Conservation (phyloP, 2,329 filamentous ascomycete species). For the Venturia aucupariae region DNA sequence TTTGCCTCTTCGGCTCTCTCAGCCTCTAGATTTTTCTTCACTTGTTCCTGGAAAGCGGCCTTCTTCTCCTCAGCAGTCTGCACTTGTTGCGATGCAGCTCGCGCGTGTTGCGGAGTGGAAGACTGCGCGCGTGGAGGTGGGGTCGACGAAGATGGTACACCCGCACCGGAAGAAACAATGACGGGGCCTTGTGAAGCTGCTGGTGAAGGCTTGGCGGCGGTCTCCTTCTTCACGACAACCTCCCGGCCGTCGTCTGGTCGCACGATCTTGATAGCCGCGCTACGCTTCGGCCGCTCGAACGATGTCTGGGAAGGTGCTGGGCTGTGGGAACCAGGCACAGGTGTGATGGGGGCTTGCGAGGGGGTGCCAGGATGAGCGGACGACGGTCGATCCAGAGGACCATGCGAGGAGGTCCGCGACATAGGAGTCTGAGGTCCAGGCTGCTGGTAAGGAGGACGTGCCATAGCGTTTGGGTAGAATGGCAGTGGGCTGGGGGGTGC, state of each 20-base stretch:
- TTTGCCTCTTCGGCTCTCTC: slow-evolving; percentile 34
- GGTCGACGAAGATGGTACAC: slow-evolving; percentile 53
- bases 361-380: slow-evolving; percentile 52
- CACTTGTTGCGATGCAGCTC: slow-evolving; percentile 58
- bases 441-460: slow-evolving; percentile 40
- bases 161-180: slow-evolving; percentile 52
- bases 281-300: slow-evolving; percentile 56
- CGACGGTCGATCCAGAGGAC: slow-evolving; percentile 49
- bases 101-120: slow-evolving; percentile 52
- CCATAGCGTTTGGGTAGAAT: slow-evolving; percentile 19
- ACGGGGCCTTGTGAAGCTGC: slow-evolving; percentile 38
- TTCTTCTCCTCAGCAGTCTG: slow-evolving; percentile 71
- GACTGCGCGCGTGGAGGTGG: slow-evolving; percentile 65
- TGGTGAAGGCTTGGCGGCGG: slow-evolving; percentile 33
- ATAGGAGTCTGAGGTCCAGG: slow-evolving; percentile 54
- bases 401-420: slow-evolving; percentile 57
- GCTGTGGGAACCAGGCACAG: slow-evolving; percentile 47
- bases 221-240: slow-evolving; percentile 50
- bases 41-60: slow-evolving; percentile 55
- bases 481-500: slow-evolving; percentile 33
- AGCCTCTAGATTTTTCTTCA: slow-evolving; percentile 43
- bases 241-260: slow-evolving; percentile 69
- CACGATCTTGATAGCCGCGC: slow-evolving; percentile 74
- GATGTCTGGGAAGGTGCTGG: slow-evolving; percentile 53
- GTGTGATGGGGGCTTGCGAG: slow-evolving; percentile 33